Evolutionary conservation across 805 yeast genomes (phyloP).

Genomic region (Candida andamanensis): DNA sequence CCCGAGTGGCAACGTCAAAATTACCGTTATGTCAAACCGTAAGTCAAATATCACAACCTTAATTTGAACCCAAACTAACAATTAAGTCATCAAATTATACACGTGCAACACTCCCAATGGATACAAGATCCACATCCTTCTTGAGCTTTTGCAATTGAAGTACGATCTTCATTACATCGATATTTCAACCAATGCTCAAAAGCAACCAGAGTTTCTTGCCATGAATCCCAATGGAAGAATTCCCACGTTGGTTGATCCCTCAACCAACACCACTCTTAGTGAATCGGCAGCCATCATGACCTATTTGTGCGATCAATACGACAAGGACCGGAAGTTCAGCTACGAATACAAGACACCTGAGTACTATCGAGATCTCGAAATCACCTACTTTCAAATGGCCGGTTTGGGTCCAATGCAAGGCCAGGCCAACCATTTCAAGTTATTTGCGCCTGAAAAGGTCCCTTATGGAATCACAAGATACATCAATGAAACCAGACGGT

Average conservation of each 20-base stretch:
- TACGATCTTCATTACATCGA: conserved; percentile 40
- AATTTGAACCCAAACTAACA: conserved; percentile 2
- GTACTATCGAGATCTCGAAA: conserved; percentile 51
- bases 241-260: conserved; percentile 45
- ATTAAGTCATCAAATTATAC: conserved; percentile 13
- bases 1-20: too few relatives aligned
- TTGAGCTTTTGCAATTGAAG: conserved; percentile 39
- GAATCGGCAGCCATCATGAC: conserved; percentile 61
- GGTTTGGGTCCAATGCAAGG: conserved; percentile 60
- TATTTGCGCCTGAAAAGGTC: conserved; percentile 45
- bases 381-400: conserved; percentile 55
- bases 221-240: conserved; percentile 61
- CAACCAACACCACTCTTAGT: conserved; percentile 43
- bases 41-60: neutral
- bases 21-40: neutral
- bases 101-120: conserved; percentile 42
- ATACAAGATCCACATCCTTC: conserved; percentile 32
- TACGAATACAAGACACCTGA: conserved; percentile 30
- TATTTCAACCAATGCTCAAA: conserved; percentile 40
- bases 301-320: conserved; percentile 58
- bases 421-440: conserved; percentile 47
- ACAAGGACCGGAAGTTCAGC: conserved; percentile 45
- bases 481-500: conserved; percentile 45
- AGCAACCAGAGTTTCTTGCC: conserved; percentile 52
- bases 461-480: conserved; percentile 53